These are phyloP conservation scores for Teunomyces lycoperdinae DNA, from an alignment of 805 yeast genomes.

Conservation along the genomic window DNA sequence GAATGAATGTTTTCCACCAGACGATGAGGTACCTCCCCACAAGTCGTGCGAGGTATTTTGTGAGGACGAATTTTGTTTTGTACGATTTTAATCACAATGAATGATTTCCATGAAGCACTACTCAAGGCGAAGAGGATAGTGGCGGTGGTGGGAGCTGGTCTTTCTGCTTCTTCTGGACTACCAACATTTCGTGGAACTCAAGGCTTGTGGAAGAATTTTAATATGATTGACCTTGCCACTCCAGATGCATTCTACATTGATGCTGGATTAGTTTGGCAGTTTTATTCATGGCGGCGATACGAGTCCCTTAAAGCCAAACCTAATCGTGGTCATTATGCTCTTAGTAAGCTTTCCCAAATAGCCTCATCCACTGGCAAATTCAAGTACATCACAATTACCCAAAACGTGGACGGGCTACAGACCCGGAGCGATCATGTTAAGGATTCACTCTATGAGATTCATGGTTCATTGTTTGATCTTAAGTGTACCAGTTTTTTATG, in stretches of 20 bases:
- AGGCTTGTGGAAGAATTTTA: constrained; percentile 75
- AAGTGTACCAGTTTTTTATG: constrained; percentile 77
- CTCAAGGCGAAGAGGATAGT: constrained; percentile 44
- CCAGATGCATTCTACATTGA: constrained; percentile 85
- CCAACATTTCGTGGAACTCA: constrained; percentile 70
- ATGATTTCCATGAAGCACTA: constrained; percentile 51
- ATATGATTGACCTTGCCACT: constrained; percentile 81
- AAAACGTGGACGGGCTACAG: constrained; percentile 78
- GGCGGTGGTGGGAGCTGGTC: constrained; percentile 79
- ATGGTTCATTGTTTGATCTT: constrained; percentile 73
- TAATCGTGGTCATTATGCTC: constrained; percentile 68
- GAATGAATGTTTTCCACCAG: too few relatives aligned
- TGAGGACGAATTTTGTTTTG: neutral
- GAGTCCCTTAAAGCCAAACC: constrained; percentile 68
- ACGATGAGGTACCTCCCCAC: neutral
- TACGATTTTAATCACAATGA: neutral
- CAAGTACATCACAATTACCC: constrained; percentile 67
- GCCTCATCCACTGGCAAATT: constrained; percentile 4
- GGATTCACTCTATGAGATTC: constrained; percentile 60
- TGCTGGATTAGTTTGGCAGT: constrained; percentile 90
- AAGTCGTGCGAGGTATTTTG: neutral
- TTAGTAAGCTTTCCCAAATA: constrained; percentile 57
- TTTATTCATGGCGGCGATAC: constrained; percentile 67
- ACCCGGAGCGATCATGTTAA: constrained; percentile 61
- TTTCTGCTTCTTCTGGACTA: constrained; percentile 74